Evolutionary conservation across 495 filamentous ascomycete species (phyloP), one percentile per base, ranked within the genome.

Genomic region (Penicillium paradoxum): DNA sequence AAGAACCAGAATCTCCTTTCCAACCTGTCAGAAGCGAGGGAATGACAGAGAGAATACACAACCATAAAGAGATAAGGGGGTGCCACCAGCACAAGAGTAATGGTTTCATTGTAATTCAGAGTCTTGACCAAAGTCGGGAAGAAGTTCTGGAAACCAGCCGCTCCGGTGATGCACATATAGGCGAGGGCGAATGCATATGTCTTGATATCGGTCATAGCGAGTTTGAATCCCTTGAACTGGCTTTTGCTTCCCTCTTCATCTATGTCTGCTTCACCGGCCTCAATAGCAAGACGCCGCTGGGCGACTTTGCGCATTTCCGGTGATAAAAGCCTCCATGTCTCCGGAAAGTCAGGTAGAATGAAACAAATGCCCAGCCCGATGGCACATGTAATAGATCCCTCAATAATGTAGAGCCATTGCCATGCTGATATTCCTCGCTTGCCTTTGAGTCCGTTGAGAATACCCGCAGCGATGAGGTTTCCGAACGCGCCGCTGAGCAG

Each of bases 401-500:
- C 72, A 32, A 79, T 74, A 39, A 80, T 76, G 51, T 78, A 79
- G 3, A 80, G 64, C 78, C 76, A 79, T 47, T 77, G 73, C 77
- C 78, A 81, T 7, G 75, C 67, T 0, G 68, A 64, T 33, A 77
- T 34, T 15, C 77, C 77, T 7, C 61, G 66, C 1, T 66, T 51
- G 25, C 72, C 72, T 15, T 62, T 64, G 14, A 82, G 53, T 1
- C 73, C 74, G 8, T 60, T 53, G 17, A 78, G 57, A 27, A 80
- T 76, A 24, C 81, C 76, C n/a, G 77, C 73, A 4, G 82, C 80
- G 18, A 88, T 74, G 18, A 87, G 66, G 10, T 83, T 83, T 8
- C 82, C 82, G 63, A 87, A 87, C 2, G 83, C 84, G 14, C 83
- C 83, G 54, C 71, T 76, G 10, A 86, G 63, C 14, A 84, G 72